phyloP scores from a whole-genome alignment of 257 asterid species.

The Echium plantagineum region DNA sequence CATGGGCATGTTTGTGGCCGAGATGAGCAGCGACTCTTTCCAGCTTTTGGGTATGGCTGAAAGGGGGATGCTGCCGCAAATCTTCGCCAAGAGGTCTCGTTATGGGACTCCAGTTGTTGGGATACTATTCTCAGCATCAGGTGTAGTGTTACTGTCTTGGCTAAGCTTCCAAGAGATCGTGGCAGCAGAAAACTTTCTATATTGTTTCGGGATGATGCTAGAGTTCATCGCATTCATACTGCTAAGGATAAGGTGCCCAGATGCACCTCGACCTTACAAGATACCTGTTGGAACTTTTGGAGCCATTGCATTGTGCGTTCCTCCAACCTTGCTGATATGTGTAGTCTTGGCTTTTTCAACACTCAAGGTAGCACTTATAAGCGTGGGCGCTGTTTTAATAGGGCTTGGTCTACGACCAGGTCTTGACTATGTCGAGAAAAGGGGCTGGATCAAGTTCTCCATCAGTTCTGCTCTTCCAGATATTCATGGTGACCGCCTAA shows the following conservation, averaged over 20 bases:
- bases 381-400: slow-evolving; percentile 35
- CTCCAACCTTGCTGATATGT: slow-evolving; percentile 38
- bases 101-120: slow-evolving; percentile 59
- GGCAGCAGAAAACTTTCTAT: slow-evolving; percentile 60
- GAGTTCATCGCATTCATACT: slow-evolving; percentile 48
- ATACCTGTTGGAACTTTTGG: slow-evolving; percentile 53
- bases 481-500: slow-evolving; percentile 20
- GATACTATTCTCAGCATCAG: slow-evolving; percentile 54
- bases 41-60: slow-evolving; percentile 83
- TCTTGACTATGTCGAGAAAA: slow-evolving; percentile 36
- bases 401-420: slow-evolving; percentile 48
- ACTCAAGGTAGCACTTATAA: slow-evolving; percentile 28
- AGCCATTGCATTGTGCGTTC: slow-evolving; percentile 37
- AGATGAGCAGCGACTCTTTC: slow-evolving; percentile 63
- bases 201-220: slow-evolving; percentile 56
- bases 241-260: slow-evolving; percentile 38
- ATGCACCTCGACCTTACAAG: slow-evolving; percentile 44
- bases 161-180: slow-evolving; percentile 58
- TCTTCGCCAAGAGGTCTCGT: slow-evolving; percentile 46
- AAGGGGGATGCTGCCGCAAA: slow-evolving; percentile 55
- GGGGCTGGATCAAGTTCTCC: slow-evolving; percentile 45
- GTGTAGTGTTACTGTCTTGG: slow-evolving; percentile 55
- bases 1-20: slow-evolving; percentile 69
- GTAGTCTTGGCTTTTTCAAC: slow-evolving; percentile 40
- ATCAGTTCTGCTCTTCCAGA: slow-evolving; percentile 41